Conservation (phyloP, 768 basidiomycete genomes). For the Hericium alpestre region DNA sequence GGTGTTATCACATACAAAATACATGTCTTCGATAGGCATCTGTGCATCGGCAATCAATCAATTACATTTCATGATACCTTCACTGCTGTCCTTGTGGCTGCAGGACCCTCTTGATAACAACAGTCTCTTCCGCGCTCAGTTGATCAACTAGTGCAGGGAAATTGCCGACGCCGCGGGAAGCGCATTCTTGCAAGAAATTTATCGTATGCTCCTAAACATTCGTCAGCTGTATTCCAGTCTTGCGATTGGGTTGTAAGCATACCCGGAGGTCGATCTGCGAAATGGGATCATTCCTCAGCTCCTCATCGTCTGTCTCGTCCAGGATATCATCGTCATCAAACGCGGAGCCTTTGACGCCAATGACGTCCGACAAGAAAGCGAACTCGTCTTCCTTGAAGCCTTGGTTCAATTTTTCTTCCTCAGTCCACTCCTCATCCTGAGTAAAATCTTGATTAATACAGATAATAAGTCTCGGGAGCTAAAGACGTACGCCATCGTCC, state of each 20-base stretch:
- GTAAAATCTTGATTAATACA: conserved; percentile 1
- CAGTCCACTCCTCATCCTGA: conserved; percentile 88
- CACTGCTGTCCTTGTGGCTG: conserved; percentile 3
- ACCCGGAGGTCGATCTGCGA: conserved; percentile 78
- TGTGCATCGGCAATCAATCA: no score
- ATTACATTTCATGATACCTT: neutral
- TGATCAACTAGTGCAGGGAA: conserved; percentile 58
- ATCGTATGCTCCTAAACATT: conserved; percentile 52
- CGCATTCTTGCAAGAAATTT: conserved; percentile 60
- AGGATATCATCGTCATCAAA: conserved; percentile 73
- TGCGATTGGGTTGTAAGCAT: conserved; percentile 10
- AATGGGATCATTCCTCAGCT: conserved; percentile 77
- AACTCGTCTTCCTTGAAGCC: conserved; percentile 65
- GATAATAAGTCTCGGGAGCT: neutral
- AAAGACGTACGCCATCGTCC: conserved; percentile 59
- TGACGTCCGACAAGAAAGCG: conserved; percentile 74
- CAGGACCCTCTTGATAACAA: conserved; percentile 42
- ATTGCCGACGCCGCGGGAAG: conserved; percentile 46
- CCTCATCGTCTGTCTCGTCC: conserved; percentile 72
- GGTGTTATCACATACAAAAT: no score
- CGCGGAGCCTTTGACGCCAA: conserved; percentile 61
- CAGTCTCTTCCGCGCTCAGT: conserved; percentile 58
- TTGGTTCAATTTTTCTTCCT: conserved; percentile 64
- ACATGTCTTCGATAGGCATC: no score
- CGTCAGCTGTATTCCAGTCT: conserved; percentile 41